Base-by-base conservation (phyloP, 768 basidiomycete species). In the Boletus speciosus region DNA sequence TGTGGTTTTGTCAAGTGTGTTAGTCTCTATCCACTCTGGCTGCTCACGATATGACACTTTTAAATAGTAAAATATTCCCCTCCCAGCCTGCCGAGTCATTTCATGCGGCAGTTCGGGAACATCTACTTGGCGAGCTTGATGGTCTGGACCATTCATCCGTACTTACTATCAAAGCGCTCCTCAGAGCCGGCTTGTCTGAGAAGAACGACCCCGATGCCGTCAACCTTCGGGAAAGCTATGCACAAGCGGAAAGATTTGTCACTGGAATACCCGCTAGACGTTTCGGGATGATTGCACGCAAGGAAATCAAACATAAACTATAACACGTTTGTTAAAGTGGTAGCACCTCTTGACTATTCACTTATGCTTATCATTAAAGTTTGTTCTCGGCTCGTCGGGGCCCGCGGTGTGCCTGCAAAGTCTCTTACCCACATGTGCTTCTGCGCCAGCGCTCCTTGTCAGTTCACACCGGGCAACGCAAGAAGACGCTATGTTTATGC, bases 151-250 rank as follows among this genome's bases (percentile, higher is more conserved):
- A 73, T 10, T 67, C 73, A 1, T 81, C 86, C 8, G 51, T 87
- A 6, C 69, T 86, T 12, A 64, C 67, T 4, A 76, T 81, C 35
- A 85, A 82, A 66, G 68, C 67, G 15, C 76, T 87, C 23, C 76
- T 88, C 37, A 77, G 74, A 49, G 72, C 74, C 7, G 84, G 81
- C 15, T 56, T 85, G 57, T 73, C 79, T 37, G 86, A 86, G 61
- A 83, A 79, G 66, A 85, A 85, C 43, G 71, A 82, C 49, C 79
- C 81, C 3, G 83, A 88, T 64, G 80, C 79, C 4, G 80, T 81
- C 11, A 85, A 85, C 60, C 72, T 87, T 14, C 76, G 86, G 43
- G 86, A 88, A 68, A 84, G 82, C 49, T 86, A 86, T 63, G 84
- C 81, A 11, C 86, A 88, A 71, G 85, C 85, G 4, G 81, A 79